These are phyloP conservation scores for Coemansia javaensis DNA, from an alignment of 192 early-diverging fungal species.

Conservation along the genomic window DNA sequence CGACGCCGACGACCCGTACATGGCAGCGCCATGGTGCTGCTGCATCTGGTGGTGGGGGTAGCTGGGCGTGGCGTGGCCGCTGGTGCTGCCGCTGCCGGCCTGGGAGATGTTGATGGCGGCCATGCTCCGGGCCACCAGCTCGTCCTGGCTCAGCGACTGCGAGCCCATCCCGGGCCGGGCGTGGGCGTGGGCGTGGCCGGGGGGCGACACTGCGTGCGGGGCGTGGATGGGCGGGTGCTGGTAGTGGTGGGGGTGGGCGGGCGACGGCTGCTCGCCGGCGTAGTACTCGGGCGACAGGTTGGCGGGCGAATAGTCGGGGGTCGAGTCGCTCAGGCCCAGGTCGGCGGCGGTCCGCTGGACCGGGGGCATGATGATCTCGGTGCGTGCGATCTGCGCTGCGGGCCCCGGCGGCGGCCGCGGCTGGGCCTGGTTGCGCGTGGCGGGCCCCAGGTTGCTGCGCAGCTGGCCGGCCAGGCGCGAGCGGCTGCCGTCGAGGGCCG, in stretches of 20 bases:
- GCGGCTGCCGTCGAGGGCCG: background rate
- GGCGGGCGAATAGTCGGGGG: conserved; percentile 7
- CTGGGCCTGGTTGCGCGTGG: conserved; percentile 2
- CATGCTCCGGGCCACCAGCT: conserved; percentile 25
- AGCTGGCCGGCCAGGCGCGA: conserved; percentile 18
- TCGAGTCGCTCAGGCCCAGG: conserved; percentile 7
- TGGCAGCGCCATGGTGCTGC: background rate
- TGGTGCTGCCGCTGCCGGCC: conserved; percentile 1
- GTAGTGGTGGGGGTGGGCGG: too few species aligned
- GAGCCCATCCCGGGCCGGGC: conserved; percentile 30
- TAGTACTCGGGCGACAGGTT: conserved; percentile 22
- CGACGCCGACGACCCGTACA: conserved; percentile 18
- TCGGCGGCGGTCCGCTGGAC: conserved; percentile 33
- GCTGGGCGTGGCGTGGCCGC: background rate
- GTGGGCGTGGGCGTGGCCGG: conserved; percentile 25
- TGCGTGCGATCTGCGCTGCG: conserved; percentile 28
- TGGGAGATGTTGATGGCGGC: conserved; percentile 28
- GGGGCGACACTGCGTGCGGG: too few species aligned
- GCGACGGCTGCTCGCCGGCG: conserved; percentile 2
- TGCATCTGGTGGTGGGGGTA: background rate
- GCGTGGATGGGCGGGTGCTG: too few species aligned
- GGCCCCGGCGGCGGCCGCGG: conserved; percentile 2
- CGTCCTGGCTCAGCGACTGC: conserved; percentile 41
- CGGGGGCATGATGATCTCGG: conserved; percentile 38
- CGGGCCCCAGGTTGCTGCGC: conserved; percentile 10